Conservation (phyloP, 352 stramenopile genomes). For the Globisporangium polare region DNA sequence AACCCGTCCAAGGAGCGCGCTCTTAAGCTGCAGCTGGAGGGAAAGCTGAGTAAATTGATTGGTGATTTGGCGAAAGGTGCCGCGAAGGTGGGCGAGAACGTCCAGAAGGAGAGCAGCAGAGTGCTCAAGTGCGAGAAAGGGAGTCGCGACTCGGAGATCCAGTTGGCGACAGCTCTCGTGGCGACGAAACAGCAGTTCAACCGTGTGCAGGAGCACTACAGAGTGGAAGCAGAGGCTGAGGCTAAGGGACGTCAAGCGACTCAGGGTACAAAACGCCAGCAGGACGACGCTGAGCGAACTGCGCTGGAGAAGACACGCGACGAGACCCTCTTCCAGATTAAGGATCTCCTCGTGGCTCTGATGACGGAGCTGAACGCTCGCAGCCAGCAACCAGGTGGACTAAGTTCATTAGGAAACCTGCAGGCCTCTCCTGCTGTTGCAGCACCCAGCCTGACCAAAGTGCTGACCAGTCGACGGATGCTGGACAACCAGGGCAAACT, state of each 20-base stretch:
- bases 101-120: constrained; percentile 17
- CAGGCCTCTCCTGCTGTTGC: not conserved
- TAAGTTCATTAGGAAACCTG: not conserved
- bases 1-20: constrained; percentile 51
- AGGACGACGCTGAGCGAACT: not conserved
- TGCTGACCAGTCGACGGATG: not conserved
- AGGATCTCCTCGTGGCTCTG: constrained; percentile 39
- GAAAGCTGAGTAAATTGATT: constrained; percentile 23
- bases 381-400: not conserved
- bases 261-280: not conserved
- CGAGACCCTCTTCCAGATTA: constrained; percentile 55
- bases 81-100: constrained; percentile 6
- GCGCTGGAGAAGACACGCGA: constrained; percentile 20
- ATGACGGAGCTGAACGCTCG: constrained; percentile 22
- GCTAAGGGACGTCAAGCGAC: not conserved
- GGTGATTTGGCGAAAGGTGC: constrained; percentile 20
- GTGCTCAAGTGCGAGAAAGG: constrained; percentile 24
- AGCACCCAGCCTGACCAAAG: not conserved
- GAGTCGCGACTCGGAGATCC: constrained; percentile 11
- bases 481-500: not conserved
- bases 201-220: not conserved
- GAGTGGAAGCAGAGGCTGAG: constrained; percentile 1
- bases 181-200: constrained; percentile 23
- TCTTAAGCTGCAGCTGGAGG: constrained; percentile 35
- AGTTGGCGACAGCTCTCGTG: constrained; percentile 16